Conservation (phyloP, 495 filamentous ascomycete genomes). For the Xylaria longipes region DNA sequence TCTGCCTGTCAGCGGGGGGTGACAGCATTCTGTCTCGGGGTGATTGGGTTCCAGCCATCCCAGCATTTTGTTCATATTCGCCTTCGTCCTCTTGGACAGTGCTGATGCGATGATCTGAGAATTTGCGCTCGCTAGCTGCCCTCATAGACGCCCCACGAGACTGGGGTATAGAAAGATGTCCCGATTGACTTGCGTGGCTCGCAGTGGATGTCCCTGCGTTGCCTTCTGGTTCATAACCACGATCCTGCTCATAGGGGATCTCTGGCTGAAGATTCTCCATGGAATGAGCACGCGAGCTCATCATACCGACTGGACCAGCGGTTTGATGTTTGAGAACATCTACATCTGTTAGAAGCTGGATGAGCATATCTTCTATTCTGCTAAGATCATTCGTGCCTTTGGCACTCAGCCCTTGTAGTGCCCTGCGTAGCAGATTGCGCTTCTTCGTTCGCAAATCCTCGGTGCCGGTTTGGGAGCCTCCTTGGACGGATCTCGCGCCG, state of each 20-base stretch:
- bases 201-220: constrained; percentile 77
- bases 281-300: constrained; percentile 52
- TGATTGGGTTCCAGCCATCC: constrained; percentile 47
- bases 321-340: constrained; percentile 79
- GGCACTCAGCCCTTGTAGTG: constrained; percentile 83
- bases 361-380: constrained; percentile 95
- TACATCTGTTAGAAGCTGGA: constrained; percentile 88
- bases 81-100: constrained; percentile 85
- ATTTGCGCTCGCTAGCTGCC: constrained; percentile 67
- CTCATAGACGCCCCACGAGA: constrained; percentile 66
- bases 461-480: constrained; percentile 65
- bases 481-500: constrained; percentile 60
- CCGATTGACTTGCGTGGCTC: constrained; percentile 72
- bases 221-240: constrained; percentile 84
- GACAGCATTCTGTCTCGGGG: constrained; percentile 59
- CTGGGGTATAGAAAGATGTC: constrained; percentile 72
- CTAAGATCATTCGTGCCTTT: constrained; percentile 86
- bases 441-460: constrained; percentile 82
- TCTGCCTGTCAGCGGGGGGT: constrained; percentile 53
- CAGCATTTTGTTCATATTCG: constrained; percentile 56
- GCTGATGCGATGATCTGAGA: constrained; percentile 80
- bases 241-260: constrained; percentile 61
- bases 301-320: constrained; percentile 42
- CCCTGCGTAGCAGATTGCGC: constrained; percentile 87
- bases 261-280: constrained; percentile 63